Evolutionary conservation across 2,329 filamentous ascomycete genomes (phyloP).

Genomic region (Aspergillus caelatus): DNA sequence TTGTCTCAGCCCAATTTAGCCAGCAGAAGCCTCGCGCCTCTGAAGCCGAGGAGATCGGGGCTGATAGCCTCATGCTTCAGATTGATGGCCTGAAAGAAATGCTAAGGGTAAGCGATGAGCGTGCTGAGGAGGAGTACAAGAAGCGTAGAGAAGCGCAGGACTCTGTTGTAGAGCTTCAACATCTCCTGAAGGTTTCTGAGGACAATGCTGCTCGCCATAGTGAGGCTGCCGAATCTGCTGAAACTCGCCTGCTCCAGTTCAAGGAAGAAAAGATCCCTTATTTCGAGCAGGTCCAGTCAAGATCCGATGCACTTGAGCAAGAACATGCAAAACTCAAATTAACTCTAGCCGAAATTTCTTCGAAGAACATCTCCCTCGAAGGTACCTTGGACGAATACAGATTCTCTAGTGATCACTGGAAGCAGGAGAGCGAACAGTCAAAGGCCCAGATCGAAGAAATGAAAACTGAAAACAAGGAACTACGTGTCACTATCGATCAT

Average conservation of each 20-base stretch:
- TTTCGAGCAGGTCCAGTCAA: constrained; percentile 66
- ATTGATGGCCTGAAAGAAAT: constrained; percentile 71
- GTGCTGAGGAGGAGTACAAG: constrained; percentile 66
- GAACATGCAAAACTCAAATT: constrained; percentile 61
- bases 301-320: constrained; percentile 68
- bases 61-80: constrained; percentile 56
- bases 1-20: constrained; percentile 61
- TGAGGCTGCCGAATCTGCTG: constrained; percentile 64
- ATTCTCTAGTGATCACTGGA: constrained; percentile 61
- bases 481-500: constrained; percentile 73
- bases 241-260: constrained; percentile 63
- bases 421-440: constrained; percentile 59
- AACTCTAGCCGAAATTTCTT: constrained; percentile 56
- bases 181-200: constrained; percentile 68
- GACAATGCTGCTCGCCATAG: constrained; percentile 53
- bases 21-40: constrained; percentile 53
- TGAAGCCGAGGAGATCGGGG: constrained; percentile 56
- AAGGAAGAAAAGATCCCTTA: constrained; percentile 71
- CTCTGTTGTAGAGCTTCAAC: constrained; percentile 71
- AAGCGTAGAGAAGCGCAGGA: constrained; percentile 71
- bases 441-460: constrained; percentile 52
- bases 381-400: constrained; percentile 67
- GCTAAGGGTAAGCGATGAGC: constrained; percentile 64
- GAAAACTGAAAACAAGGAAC: constrained; percentile 67
- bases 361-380: constrained; percentile 64